Conservation (phyloP, 163 green algal species). For the Prototheca stagnorum region DNA sequence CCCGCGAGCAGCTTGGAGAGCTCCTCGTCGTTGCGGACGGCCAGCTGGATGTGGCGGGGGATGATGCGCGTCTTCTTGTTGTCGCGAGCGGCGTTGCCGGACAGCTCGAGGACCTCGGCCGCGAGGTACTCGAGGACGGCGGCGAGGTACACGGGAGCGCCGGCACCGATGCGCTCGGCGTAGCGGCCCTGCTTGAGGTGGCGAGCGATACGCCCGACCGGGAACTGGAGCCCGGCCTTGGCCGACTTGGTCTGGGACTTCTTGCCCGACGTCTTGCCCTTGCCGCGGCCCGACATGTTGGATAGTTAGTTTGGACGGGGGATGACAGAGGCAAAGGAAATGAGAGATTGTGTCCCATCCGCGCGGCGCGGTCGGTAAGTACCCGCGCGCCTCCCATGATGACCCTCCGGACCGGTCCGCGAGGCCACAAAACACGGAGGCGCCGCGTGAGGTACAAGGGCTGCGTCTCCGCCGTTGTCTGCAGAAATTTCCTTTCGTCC, state of each 20-base stretch:
- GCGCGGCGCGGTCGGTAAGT: too few relatives aligned
- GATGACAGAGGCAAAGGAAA: too few relatives aligned
- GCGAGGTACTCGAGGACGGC: too few relatives aligned
- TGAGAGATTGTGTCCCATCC: too few relatives aligned
- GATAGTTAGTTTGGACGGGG: too few relatives aligned
- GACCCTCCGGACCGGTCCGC: too few relatives aligned
- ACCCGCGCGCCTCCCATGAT: too few relatives aligned
- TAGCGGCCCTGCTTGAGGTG: slow-evolving; percentile 90
- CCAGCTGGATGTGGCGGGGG: slow-evolving; percentile 81
- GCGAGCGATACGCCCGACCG: slow-evolving; percentile 80
- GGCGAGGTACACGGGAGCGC: slow-evolving; percentile 50
- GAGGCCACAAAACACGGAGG: too few relatives aligned
- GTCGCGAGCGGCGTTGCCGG: slow-evolving; percentile 75
- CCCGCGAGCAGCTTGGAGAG: slow-evolving; percentile 73
- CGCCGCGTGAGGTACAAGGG: too few relatives aligned
- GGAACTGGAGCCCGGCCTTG: too few relatives aligned
- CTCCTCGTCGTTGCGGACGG: slow-evolving; percentile 87
- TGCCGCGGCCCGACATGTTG: slow-evolving; percentile 49
- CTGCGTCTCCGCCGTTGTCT: too few relatives aligned
- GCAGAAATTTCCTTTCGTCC: too few relatives aligned
- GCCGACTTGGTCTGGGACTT: slow-evolving; percentile 62
- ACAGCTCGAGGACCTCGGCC: slow-evolving; percentile 80
- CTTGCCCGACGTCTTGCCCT: slow-evolving; percentile 51
- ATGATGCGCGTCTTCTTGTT: slow-evolving; percentile 88
- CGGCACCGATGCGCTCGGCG: slow-evolving; percentile 64